phyloP scores from a whole-genome alignment of 305 asterid genomes.

The Rubia peregrina region DNA sequence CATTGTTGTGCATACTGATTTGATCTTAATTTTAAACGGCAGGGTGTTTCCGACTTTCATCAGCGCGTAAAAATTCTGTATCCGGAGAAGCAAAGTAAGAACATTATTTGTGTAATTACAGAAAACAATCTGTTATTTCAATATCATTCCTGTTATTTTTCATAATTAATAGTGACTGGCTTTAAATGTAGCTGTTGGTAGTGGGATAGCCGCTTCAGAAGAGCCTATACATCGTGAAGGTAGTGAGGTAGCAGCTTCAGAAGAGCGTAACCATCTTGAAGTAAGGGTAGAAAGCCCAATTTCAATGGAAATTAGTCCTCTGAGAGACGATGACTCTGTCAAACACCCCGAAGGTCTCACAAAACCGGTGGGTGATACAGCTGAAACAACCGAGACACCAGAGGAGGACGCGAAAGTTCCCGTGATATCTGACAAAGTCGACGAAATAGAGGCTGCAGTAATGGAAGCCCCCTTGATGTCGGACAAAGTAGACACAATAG shows the following conservation, averaged over 20 bases:
- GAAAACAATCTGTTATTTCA: neutral
- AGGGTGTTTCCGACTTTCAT: conserved; percentile 32
- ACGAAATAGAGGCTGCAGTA: too few relatives aligned
- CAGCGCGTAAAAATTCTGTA: conserved; percentile 43
- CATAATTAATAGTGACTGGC: neutral
- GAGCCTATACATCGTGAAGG: neutral
- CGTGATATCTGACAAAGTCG: too few relatives aligned
- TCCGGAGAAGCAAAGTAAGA: conserved; percentile 46
- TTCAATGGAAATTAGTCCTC: conserved; percentile 20
- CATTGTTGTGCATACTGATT: neutral
- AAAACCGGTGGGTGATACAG: conserved; percentile 13
- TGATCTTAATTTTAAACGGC: conserved; percentile 11
- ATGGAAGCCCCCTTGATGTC: conserved; percentile 22
- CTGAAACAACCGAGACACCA: conserved; percentile 5
- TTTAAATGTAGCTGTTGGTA: conserved; percentile 11
- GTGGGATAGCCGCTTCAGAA: neutral
- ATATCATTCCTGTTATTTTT: neutral
- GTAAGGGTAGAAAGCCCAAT: neutral
- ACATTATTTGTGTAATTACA: too few relatives aligned
- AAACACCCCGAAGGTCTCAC: neutral
- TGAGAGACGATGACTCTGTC: conserved; percentile 4
- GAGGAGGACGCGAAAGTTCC: neutral
- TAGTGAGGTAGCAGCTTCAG: too few relatives aligned
- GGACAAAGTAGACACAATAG: conserved; percentile 27
- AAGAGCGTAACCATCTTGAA: too few relatives aligned